Evolutionary conservation across 2,329 filamentous ascomycete genomes (phyloP), one percentile per base, ranked within the genome.

Genomic region (Phaeoacremonium minimum): DNA sequence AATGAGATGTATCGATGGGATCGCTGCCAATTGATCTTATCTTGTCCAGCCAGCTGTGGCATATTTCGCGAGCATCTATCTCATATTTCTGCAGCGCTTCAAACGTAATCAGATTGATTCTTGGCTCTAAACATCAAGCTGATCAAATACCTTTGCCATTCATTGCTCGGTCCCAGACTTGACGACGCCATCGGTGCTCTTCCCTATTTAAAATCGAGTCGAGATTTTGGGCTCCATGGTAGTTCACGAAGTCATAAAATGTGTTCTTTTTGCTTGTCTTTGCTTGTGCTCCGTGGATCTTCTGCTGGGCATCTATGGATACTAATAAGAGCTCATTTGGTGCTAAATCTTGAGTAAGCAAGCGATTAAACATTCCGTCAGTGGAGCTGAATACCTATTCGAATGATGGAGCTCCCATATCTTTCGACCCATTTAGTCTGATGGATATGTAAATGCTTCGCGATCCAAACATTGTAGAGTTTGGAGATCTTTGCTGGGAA

Each of bases 141-240:
- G n/a, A n/a, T n/a, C n/a, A n/a, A 19, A 19, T 6, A 45, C 49
- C 34, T 36, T 52, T 50, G 4, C 41, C 43, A 4, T 41, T 49
- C 9, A 55, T 32, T 1, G 50, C 45, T 12, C 38, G 42, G 32
- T 55, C 50, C 51, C 51, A 55, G 16, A 55, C 31, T 32, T 47
- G 45, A 4, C 52, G 40, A 11, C 51, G 41, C 32, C 43, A 44
- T 4, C 49, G 46, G 30, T 55, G 51, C 8, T 44, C 35, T 16
- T 49, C 41, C 32, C 45, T 39, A 13, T 47, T 41, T 4, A 30
- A 18, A 5, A 52, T 43, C 3, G 38, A 26, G 9, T 55, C 51
- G 2, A 52, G 34, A 26, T 53, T 53, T 15, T 36, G 28, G n/a
- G 38, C 46, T 3, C 45, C 44, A 8, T 41, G 41, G 7, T 41